Evolutionary conservation across 202 grass and related monocot species (phyloP).

Genomic region (Bolboschoenoplectus hybrid): DNA sequence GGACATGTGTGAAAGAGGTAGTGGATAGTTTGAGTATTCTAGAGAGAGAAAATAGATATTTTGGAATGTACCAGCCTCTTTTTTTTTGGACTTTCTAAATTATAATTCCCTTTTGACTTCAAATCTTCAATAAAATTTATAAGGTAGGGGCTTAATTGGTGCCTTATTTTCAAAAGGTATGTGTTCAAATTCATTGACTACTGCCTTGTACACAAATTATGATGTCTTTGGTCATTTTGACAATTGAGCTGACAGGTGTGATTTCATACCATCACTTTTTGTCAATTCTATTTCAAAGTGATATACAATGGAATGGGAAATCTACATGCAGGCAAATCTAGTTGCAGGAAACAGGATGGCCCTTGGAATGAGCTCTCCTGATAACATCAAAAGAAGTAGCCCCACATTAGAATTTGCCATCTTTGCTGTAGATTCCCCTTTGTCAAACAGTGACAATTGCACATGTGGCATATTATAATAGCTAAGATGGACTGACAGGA

Average conservation of each 20-base stretch:
- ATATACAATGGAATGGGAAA: not conserved
- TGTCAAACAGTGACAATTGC: not conserved
- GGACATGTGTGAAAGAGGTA: conserved; percentile 10
- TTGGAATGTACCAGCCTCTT: not conserved
- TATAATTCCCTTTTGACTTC: not conserved
- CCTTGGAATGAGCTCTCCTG: not conserved
- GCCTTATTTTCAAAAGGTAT: not conserved
- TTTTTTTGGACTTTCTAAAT: conserved; percentile 1
- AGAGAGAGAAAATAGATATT: not conserved
- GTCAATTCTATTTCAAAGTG: not conserved
- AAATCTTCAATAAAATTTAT: not conserved
- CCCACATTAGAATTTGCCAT: not conserved
- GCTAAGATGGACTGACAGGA: not conserved
- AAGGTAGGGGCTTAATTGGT: not conserved
- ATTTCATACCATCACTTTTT: not conserved
- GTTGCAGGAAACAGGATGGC: conserved; percentile 19
- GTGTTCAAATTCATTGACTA: not conserved
- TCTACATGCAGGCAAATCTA: conserved; percentile 26
- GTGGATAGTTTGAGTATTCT: not conserved
- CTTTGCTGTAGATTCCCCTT: not conserved
- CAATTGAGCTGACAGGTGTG: not conserved
- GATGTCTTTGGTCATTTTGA: not conserved
- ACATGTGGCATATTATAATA: not conserved
- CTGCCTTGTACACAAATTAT: not conserved
- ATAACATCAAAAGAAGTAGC: not conserved